Base-by-base conservation (phyloP, 176 grass and related monocot species). In the Leersia perrieri region DNA sequence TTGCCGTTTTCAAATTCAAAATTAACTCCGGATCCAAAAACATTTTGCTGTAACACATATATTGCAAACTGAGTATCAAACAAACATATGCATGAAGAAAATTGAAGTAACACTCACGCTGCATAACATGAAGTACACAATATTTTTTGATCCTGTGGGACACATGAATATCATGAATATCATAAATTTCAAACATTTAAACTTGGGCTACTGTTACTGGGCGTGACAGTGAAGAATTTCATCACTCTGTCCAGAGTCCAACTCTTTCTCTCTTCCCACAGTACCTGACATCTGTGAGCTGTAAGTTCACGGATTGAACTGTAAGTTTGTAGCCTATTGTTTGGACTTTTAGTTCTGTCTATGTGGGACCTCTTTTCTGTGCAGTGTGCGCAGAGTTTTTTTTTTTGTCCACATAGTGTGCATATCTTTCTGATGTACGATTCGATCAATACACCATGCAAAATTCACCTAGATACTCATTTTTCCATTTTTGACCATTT, bases 231-330 rank as follows among this genome's bases (percentile, higher is more conserved):
- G 33, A 44, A 12, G 38, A 65, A 45, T 64, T 31, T 57, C 53
- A 51, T 8, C 3, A 15, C 40, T 11, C 3, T 27, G 49, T 51
- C 18, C 5, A 51, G 18, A 31, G 33, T 29, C 38, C 5, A 32
- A 32, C 9, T 5, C 14, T 14, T 7, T 31, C 57, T 22, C 9
- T 30, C 16, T 28, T 41, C 8, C 33, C 22, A 23, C 15, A 11
- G 5, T 44, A 77, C 26, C 8, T 65, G 62, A 13, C 18, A 55
- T 49, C 15, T 51, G 26, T 60, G 25, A 38, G 74, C 14, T 76
- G 74, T 76, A 40, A 35, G 57, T 62, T 63, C 55, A 76, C 57
- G 74, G 34, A 76, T 41, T 20, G 33, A 76, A 76, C n/a, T 58
- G 49, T 14, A 55, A 39, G n/a, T 35, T 38, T 27, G 32, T 14